Conservation (phyloP, 2,329 filamentous ascomycete species). For the Monosporascus sp. region DNA sequence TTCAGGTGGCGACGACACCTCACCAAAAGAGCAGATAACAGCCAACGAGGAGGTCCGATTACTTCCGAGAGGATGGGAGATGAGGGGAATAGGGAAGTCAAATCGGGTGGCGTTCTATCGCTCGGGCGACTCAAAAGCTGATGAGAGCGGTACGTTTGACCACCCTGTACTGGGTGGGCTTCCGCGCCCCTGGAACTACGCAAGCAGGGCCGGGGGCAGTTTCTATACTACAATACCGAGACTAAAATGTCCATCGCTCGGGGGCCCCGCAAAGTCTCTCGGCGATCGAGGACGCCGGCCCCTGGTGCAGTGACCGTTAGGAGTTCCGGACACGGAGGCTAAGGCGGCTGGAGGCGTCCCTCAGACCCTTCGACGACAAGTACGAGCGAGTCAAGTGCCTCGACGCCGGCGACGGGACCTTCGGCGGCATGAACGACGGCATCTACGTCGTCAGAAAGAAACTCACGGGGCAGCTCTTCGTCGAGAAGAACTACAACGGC, state of each 20-base stretch:
- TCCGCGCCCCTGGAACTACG: background rate
- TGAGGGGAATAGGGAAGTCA: background rate
- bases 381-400: slow-evolving; percentile 4
- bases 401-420: slow-evolving; percentile 1
- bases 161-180: background rate
- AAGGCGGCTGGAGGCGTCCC: background rate
- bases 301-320: background rate
- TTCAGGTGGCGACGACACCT: background rate
- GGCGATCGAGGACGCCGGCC: background rate
- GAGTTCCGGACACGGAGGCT: background rate
- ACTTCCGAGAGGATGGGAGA: background rate
- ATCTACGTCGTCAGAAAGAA: slow-evolving; percentile 3
- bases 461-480: slow-evolving; percentile 1
- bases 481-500: slow-evolving; percentile 6
- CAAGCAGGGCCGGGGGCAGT: background rate
- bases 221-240: background rate
- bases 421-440: slow-evolving; percentile 8
- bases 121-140: background rate
- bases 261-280: background rate
- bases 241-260: background rate
- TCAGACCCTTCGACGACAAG: background rate
- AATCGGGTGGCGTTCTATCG: background rate
- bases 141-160: background rate
- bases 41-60: background rate
- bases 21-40: background rate